Evolutionary conservation across 805 yeast species (phyloP), one percentile per base, ranked within the genome.

Genomic region (Sugiyamaella floridensis): DNA sequence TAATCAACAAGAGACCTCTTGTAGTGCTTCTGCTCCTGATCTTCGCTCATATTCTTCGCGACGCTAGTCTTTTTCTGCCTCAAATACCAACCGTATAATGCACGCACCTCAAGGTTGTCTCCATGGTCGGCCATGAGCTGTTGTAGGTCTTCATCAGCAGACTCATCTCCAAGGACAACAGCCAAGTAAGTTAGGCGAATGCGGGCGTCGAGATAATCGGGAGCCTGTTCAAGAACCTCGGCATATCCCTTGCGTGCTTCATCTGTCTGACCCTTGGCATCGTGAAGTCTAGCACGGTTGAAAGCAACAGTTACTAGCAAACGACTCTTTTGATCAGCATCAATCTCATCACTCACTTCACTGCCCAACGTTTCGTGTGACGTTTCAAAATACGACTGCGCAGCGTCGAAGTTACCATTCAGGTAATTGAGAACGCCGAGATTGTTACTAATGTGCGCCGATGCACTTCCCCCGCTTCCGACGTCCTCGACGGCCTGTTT

Each of bases 11-110:
- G 76, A 0, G 99, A 89, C 46, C 85, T 86, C 67, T 88, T 88
- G 65, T 88, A 90, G 64, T 86, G 95, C 12, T 77, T 73, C 56
- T 87, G 83, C 67, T 89, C 97, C n/a, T 69, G 70, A 50, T 74
- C 75, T 15, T 76, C 77, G 29, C 85, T 82, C 63, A 76, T 76
- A 55, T 78, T 80, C 43, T 58, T 55, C 16, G 65, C 54, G 9
- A 63, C 61, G 7, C 54, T 55, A 10, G 61, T 58, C 50, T 66
- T 63, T 26, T 60, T 59, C 26, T 71, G 62, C 55, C 78, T 77
- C 59, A 89, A 72, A 63, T 80, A 88, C 97, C 98, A 93, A 32
- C 95, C 93, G 66, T 86, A 88, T 60, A 93, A 86, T 0, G 98
- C 85, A 56, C 99, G 82, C 1, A 88, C 82, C 65, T 90, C 97